Conservation (phyloP, 371 early-diverging fungal genomes). For the Umbelopsis sp. region DNA sequence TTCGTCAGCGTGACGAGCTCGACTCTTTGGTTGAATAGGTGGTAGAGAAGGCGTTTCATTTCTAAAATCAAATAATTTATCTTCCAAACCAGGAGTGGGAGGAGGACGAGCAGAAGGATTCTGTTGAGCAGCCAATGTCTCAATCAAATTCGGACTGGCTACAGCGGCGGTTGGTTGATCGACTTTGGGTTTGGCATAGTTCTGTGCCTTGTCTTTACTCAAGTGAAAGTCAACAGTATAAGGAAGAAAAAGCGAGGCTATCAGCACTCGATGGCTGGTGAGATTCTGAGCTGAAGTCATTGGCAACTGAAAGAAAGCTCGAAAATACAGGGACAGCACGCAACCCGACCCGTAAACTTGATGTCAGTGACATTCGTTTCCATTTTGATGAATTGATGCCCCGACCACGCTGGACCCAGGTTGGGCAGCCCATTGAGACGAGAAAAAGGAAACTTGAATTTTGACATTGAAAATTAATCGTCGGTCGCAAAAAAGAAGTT, state of each 20-base stretch:
- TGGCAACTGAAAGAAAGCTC: too few species aligned
- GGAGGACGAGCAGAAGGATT: slow-evolving; percentile 23
- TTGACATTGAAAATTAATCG: neutral
- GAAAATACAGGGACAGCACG: slow-evolving; percentile 14
- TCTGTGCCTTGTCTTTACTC: slow-evolving; percentile 17
- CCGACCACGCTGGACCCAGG: neutral
- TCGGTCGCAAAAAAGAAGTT: neutral
- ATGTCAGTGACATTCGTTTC: neutral
- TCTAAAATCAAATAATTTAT: slow-evolving; percentile 38
- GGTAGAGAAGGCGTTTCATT: slow-evolving; percentile 25
- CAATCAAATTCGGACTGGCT: slow-evolving; percentile 39
- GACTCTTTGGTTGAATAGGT: slow-evolving; percentile 42
- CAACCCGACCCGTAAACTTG: too few species aligned
- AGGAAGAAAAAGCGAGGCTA: slow-evolving; percentile 73
- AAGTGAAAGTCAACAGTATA: slow-evolving; percentile 65
- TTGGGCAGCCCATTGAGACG: too few species aligned
- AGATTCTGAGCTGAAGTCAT: slow-evolving; percentile 10
- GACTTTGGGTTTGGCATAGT: slow-evolving; percentile 24
- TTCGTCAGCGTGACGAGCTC: slow-evolving; percentile 37
- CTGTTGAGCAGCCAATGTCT: slow-evolving; percentile 40
- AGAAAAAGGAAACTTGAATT: slow-evolving; percentile 1
- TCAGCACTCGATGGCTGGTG: slow-evolving; percentile 51
- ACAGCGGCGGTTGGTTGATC: slow-evolving; percentile 29
- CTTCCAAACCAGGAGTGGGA: slow-evolving; percentile 13
- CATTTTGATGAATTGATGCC: neutral